A percentile compares a stretch with the other conserved stretches of the same genome.
phyloP scores from a whole-genome alignment of 2,329 filamentous ascomycete species.

The Aspergillus sp. region DNA sequence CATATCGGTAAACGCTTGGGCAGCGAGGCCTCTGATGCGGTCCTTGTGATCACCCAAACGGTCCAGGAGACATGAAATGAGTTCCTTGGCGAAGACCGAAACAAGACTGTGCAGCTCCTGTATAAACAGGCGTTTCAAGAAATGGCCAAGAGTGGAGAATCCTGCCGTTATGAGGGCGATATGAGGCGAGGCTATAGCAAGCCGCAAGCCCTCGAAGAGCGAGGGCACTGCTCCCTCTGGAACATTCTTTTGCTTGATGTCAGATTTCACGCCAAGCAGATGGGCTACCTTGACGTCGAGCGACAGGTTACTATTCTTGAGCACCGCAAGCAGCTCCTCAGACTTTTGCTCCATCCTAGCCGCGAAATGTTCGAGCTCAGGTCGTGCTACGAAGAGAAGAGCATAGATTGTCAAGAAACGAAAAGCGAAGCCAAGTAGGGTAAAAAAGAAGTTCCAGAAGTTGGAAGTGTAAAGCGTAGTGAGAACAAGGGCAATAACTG shows the following conservation, averaged over 20 bases:
- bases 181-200: conserved; percentile 74
- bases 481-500: conserved; percentile 1
- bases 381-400: conserved; percentile 14
- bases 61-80: conserved; percentile 75
- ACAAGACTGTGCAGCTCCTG: conserved; percentile 75
- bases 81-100: conserved; percentile 67
- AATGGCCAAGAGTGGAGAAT: conserved; percentile 83
- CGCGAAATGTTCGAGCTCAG: conserved; percentile 8
- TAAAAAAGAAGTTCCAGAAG: conserved; percentile 14
- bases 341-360: conserved; percentile 58
- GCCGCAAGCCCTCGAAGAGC: conserved; percentile 79
- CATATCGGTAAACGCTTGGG: conserved; percentile 74
- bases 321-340: conserved; percentile 51
- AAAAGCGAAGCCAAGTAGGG: conserved; percentile 6
- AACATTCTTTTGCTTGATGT: conserved; percentile 90
- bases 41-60: conserved; percentile 87
- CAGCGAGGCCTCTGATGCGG: conserved; percentile 72
- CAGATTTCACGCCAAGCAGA: conserved; percentile 75
- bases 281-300: conserved; percentile 70
- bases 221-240: conserved; percentile 68
- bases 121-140: conserved; percentile 79
- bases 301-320: conserved; percentile 63
- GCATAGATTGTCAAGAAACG: conserved; percentile 16
- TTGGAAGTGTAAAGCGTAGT: background rate
- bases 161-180: conserved; percentile 76